Base-by-base conservation (phyloP, 768 basidiomycete genomes). In the Mycena latifolia region DNA sequence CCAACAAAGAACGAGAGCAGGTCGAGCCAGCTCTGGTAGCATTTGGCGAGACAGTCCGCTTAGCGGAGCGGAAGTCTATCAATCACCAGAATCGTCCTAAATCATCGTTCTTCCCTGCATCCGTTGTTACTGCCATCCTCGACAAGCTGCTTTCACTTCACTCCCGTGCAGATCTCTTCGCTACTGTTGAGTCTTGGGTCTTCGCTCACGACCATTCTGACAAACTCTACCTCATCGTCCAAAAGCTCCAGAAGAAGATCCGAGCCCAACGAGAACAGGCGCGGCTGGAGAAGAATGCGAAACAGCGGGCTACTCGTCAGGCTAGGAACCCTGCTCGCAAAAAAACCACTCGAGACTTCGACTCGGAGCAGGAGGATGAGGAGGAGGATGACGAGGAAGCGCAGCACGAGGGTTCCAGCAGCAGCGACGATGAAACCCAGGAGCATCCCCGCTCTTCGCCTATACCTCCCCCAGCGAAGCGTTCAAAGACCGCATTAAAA, bases 41-140 rank as follows among this genome's bases (percentile, higher is more conserved):
- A 14, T 59, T 59, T 25, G 58, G 58, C 0, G 35, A 51, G 11
- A 59, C 57, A 18, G 46, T 58, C 10, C 46, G 46, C 3, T 47
- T 12, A 20, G 57, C 57, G 0, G 46, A 58, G 18, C 57, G 46
- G 8, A 50, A 51, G 22, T 5, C 27, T n/a, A 18, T 10, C 6
- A 22, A 15, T 4, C 22, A 59, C 27, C 46, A 27, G 15, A 12
- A 50, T 20, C 24, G 58, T 5, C 58, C 58, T 7, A 59, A 39
- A 24, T 59, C 58, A 8, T 59, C 58, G 1, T 59, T 25, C 24
- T 59, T 59, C 25, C 58, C 58, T 18, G 5, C 37, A 2, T 27
- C 31, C 20, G 27, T 51, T 20, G 2, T 18, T 5, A 29, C 25
- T 0, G 0, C 17, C 28, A 45, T 56, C 10, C 3, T 46, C 41